Conservation (phyloP, 768 basidiomycete species). For the Hygrophorus russula region DNA sequence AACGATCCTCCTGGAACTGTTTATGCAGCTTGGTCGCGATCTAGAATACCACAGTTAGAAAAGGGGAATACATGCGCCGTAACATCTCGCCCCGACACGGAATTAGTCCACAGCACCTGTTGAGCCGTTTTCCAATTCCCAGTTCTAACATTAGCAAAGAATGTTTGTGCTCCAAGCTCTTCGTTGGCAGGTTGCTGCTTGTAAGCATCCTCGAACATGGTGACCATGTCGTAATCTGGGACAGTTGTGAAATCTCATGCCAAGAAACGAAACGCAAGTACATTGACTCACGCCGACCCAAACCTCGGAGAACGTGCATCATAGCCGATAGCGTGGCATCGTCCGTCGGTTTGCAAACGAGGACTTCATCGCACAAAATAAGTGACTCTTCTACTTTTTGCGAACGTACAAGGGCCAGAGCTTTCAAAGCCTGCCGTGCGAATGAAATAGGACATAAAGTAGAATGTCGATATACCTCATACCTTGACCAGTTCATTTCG, state of each 20-base stretch:
- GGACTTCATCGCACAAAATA: constrained; percentile 67
- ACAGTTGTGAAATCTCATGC: constrained; percentile 1
- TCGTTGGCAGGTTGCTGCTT: constrained; percentile 74
- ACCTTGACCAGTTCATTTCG: constrained; percentile 66
- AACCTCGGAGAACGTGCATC: constrained; percentile 72
- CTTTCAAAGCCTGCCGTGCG: constrained; percentile 57
- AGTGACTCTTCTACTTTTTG: constrained; percentile 83
- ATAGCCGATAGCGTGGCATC: constrained; percentile 68
- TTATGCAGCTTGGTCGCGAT: constrained; percentile 75
- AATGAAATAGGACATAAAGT: constrained; percentile 7
- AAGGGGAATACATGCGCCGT: background rate
- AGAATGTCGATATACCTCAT: constrained; percentile 8
- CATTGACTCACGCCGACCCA: constrained; percentile 48
- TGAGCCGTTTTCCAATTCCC: constrained; percentile 82
- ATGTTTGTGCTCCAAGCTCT: constrained; percentile 74
- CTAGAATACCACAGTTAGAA: constrained; percentile 24
- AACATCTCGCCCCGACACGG: background rate
- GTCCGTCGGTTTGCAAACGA: constrained; percentile 60
- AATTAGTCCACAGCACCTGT: constrained; percentile 34
- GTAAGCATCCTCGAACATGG: constrained; percentile 81
- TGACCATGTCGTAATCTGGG: constrained; percentile 64
- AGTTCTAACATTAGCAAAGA: constrained; percentile 75
- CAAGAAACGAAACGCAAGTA: background rate
- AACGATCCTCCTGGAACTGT: constrained; percentile 72
- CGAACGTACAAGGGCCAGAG: constrained; percentile 71